phyloP scores from a whole-genome alignment of 2,329 filamentous ascomycete genomes.

The Aspergillus eucalypticola region DNA sequence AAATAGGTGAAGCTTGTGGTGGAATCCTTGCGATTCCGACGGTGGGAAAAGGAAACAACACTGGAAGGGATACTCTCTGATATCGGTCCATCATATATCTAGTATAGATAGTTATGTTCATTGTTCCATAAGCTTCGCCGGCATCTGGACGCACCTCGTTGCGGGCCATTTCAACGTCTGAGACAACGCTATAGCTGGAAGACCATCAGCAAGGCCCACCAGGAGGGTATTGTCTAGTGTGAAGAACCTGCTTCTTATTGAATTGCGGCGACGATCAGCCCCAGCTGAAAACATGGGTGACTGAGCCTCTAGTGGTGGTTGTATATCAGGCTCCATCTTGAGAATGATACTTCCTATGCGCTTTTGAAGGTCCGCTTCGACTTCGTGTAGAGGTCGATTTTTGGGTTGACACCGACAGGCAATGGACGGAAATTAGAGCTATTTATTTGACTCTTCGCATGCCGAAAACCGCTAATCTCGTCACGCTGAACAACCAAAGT shows the following conservation, averaged over 20 bases:
- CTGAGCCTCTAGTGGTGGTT: conserved; percentile 25
- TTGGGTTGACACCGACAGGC: not conserved
- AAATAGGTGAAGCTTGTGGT: conserved; percentile 89
- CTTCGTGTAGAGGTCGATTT: not conserved
- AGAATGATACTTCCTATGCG: not conserved
- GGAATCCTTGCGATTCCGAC: conserved; percentile 77
- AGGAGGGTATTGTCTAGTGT: not conserved
- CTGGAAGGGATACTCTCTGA: conserved; percentile 96
- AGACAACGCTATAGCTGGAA: conserved; percentile 70
- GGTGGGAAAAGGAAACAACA: conserved; percentile 86
- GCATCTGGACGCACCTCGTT: conserved; percentile 68
- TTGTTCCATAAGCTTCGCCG: not conserved
- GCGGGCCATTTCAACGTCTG: conserved; percentile 98
- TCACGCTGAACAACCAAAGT: not conserved
- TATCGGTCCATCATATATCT: conserved; percentile 86
- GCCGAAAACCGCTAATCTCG: not conserved
- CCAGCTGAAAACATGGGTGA: conserved; percentile 25
- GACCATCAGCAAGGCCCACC: conserved; percentile 21
- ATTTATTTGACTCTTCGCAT: not conserved
- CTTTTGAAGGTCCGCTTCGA: not conserved
- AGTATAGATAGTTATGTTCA: conserved; percentile 13
- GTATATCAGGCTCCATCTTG: conserved; percentile 33
- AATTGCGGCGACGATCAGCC: conserved; percentile 34
- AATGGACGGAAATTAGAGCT: not conserved
- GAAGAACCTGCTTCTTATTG: conserved; percentile 42